Conservation (phyloP, 306 rosid species). For the Leucaena leucocephala region DNA sequence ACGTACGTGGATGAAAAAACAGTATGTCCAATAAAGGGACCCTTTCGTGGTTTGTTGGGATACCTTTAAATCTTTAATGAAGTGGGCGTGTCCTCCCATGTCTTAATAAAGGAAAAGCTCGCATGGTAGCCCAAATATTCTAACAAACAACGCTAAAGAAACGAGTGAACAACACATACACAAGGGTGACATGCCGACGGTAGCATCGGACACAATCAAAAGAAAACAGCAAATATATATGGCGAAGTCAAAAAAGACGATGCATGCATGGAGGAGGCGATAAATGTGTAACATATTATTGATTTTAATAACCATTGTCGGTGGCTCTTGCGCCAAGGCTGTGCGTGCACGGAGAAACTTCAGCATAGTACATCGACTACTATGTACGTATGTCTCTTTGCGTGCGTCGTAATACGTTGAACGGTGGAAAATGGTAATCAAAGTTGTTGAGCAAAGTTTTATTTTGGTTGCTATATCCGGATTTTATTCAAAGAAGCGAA, state of each 20-base stretch:
- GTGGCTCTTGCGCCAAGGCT: background rate
- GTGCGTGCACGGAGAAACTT: background rate
- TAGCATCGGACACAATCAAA: constrained; percentile 3
- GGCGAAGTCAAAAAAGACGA: constrained; percentile 40
- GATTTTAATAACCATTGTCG: background rate
- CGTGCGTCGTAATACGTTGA: too few species aligned
- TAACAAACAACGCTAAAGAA: constrained; percentile 1
- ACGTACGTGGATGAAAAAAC: constrained; percentile 15
- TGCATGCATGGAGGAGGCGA: background rate
- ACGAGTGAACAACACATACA: constrained; percentile 15
- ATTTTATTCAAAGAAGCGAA: background rate
- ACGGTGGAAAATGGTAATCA: background rate
- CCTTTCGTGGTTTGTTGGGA: background rate
- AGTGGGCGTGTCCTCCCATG: constrained; percentile 12
- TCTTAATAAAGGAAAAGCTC: constrained; percentile 20
- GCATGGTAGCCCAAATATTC: background rate
- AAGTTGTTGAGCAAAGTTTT: background rate
- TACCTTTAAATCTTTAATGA: background rate
- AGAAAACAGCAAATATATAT: background rate
- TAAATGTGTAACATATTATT: background rate
- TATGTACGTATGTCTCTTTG: too few species aligned
- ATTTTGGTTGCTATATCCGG: background rate
- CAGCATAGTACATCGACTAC: background rate
- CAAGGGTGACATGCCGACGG: constrained; percentile 12
- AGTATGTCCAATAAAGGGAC: background rate